Percentiles rank a stretch among this genome's conserved stretches.
Conservation (phyloP, 1,284 basidiomycete species). For the Sutorius eximius region DNA sequence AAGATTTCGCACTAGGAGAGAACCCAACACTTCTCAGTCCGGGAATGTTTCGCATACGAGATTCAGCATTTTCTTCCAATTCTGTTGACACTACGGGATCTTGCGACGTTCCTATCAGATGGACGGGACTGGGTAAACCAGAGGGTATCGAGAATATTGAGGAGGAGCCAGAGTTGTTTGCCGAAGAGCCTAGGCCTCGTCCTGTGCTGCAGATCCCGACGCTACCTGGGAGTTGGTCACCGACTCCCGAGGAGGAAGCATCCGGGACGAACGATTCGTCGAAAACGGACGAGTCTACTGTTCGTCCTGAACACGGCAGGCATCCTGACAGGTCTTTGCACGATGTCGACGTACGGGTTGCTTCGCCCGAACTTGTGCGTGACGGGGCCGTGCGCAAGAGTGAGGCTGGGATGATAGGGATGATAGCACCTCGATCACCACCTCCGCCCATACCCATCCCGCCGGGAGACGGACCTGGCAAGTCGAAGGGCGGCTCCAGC, state of each 20-base stretch:
- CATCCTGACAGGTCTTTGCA: constrained; percentile 43
- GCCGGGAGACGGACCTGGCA: constrained; percentile 25
- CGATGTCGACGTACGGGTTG: constrained; percentile 47
- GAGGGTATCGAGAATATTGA: constrained; percentile 33
- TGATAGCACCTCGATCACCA: constrained; percentile 38
- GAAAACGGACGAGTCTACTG: constrained; percentile 31
- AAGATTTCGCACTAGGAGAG: constrained; percentile 27
- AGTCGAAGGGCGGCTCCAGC: constrained; percentile 25
- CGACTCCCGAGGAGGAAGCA: constrained; percentile 30
- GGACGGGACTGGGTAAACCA: constrained; percentile 46
- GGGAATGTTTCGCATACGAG: constrained; percentile 47
- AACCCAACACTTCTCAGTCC: constrained; percentile 43
- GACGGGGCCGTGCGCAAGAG: constrained; percentile 47
- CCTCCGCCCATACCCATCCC: constrained; percentile 31
- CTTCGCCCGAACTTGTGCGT: constrained; percentile 46
- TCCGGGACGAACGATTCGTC: constrained; percentile 24
- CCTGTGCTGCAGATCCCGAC: constrained; percentile 16
- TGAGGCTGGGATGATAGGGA: constrained; percentile 52
- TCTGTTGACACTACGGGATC: constrained; percentile 40
- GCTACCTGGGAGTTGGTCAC: constrained; percentile 34
- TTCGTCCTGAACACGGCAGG: constrained; percentile 33
- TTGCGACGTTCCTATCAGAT: constrained; percentile 50
- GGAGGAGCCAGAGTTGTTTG: constrained; percentile 32
- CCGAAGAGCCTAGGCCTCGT: constrained; percentile 23
- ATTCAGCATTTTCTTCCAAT: constrained; percentile 52